Conservation (phyloP, 2,329 filamentous ascomycete genomes). For the Claviceps spartinae region DNA sequence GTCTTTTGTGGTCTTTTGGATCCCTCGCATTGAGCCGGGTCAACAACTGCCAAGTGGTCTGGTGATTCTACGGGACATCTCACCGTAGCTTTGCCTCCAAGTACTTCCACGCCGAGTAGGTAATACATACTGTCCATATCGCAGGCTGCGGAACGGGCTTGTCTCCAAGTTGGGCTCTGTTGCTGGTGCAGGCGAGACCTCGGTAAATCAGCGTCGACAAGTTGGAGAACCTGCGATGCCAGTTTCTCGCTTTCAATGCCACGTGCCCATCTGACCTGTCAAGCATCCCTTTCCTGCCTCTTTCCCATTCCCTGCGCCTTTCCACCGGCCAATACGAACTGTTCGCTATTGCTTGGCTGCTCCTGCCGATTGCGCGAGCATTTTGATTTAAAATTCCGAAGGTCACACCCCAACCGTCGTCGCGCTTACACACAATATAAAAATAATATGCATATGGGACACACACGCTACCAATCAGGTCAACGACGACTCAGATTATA, state of each 20-base stretch:
- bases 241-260: background rate
- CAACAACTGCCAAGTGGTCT: background rate
- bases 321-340: background rate
- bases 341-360: background rate
- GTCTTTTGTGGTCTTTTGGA: background rate
- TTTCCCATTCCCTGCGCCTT: background rate
- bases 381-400: background rate
- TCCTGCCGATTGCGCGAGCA: background rate
- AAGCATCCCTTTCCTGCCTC: background rate
- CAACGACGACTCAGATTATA: background rate
- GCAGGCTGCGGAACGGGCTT: background rate
- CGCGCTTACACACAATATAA: background rate
- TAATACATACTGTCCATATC: background rate
- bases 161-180: background rate
- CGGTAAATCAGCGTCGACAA: background rate
- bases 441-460: background rate
- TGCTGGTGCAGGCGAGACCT: background rate
- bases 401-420: background rate
- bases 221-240: background rate
- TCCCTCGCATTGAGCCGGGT: background rate
- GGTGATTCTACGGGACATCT: background rate
- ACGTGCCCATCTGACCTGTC: slow-evolving; percentile 2
- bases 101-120: background rate
- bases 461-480: background rate
- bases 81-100: background rate